These are phyloP conservation scores for Rhodotorula sp. DNA, from an alignment of 1,284 basidiomycete genomes.

Conservation along the genomic window DNA sequence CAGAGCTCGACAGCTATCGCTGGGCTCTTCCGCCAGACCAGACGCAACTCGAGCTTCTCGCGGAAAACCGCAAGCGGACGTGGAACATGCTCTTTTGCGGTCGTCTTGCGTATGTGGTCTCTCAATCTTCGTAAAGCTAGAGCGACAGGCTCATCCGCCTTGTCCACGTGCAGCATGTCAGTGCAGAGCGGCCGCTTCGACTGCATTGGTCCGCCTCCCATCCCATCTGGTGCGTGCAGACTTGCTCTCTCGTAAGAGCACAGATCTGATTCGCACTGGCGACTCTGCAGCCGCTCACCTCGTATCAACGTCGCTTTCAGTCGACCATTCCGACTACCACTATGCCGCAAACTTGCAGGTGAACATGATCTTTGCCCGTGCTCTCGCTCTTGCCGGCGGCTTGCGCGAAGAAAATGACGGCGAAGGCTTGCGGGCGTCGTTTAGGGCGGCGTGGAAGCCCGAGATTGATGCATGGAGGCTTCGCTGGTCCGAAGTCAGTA, in stretches of 20 bases:
- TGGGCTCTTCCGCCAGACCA: background rate
- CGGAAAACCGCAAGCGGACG: constrained; percentile 13
- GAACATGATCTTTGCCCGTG: constrained; percentile 4
- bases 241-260: background rate
- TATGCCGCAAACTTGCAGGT: constrained; percentile 14
- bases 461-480: constrained; percentile 22
- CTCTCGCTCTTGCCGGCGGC: constrained; percentile 3
- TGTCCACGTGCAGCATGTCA: constrained; percentile 3
- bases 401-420: background rate
- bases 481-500: constrained; percentile 21
- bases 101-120: constrained; percentile 17
- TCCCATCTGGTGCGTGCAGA: background rate
- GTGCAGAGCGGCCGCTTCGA: constrained; percentile 26
- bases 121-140: too few species aligned
- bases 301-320: background rate
- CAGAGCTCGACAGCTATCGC: constrained; percentile 6
- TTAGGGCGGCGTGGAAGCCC: constrained; percentile 18
- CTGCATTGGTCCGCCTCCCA: constrained; percentile 2
- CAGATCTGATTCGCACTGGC: background rate
- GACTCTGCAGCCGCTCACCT: background rate
- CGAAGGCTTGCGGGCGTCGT: constrained; percentile 11
- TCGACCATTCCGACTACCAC: constrained; percentile 19
- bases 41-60: constrained; percentile 1
- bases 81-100: constrained; percentile 25
- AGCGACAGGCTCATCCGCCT: background rate